Evolutionary conservation across 2,329 filamentous ascomycete species (phyloP).

Genomic region (Cytospora leucostoma): DNA sequence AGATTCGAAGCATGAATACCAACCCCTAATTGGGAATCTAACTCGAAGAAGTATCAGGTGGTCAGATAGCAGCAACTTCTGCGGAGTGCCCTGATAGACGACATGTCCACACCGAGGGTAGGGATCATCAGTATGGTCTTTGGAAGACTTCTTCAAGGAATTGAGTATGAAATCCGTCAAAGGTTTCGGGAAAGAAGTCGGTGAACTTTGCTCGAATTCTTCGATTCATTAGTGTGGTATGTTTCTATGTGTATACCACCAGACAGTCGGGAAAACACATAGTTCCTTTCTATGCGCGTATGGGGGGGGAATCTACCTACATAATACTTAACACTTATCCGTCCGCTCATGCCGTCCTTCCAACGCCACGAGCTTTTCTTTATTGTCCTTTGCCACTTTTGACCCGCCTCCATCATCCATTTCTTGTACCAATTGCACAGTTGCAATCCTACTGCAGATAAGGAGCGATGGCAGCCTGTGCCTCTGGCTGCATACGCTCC

Average conservation of each 20-base stretch:
- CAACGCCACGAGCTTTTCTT: conserved; percentile 12
- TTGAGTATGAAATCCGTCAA: too few relatives aligned
- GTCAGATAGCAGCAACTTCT: too few relatives aligned
- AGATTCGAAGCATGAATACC: too few relatives aligned
- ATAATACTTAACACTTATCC: conserved; percentile 1
- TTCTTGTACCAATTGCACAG: background rate
- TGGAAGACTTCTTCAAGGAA: too few relatives aligned
- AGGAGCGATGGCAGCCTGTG: conserved; percentile 52
- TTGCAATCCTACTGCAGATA: conserved; percentile 47
- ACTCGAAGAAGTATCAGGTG: too few relatives aligned
- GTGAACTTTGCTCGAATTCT: background rate
- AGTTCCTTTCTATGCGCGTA: background rate
- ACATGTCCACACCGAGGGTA: too few relatives aligned
- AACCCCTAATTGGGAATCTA: too few relatives aligned
- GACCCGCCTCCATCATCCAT: background rate
- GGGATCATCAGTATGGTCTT: too few relatives aligned
- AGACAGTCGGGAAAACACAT: background rate
- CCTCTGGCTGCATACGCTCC: conserved; percentile 67
- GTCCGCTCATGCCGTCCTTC: conserved; percentile 5
- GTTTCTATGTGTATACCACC: conserved; percentile 11
- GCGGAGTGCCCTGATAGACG: too few relatives aligned
- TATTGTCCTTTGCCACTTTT: background rate
- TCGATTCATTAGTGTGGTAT: conserved; percentile 16
- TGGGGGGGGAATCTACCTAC: conserved; percentile 21
- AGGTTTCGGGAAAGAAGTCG: too few relatives aligned